Evolutionary conservation across 2,329 filamentous ascomycete species (phyloP), one percentile per base, ranked within the genome.

Genomic region (Daldinia sp.): DNA sequence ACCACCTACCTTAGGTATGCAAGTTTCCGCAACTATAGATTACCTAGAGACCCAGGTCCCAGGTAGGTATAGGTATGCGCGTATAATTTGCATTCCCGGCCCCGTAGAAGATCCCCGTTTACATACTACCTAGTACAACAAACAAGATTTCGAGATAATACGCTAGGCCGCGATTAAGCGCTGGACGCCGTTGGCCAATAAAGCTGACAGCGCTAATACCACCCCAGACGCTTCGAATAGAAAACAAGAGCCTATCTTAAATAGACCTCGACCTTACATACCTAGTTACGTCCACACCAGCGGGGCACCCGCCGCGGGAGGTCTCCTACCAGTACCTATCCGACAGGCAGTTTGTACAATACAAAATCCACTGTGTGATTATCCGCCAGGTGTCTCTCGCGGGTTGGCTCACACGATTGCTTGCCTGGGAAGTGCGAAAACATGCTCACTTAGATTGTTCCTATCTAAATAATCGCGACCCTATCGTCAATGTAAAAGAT

Each of bases 151-250:
- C 4, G 43, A 17, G 21, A 29, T 48, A 48, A n/a, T 13, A 48
- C 39, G 39, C 32, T 27, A 32, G 59, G 27, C 48, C 49, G 19
- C 23, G 27, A 50, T 58, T 66, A 66, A 58, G 64, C 64, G 64
- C 64, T 35, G 52, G 8, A 32, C 52, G 49, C 10, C 51, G 19
- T 8, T 11, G 43, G 39, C 64, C 64, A 66, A 64, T 55, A 21
- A 30, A 66, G 51, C 60, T 3, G 13, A 37, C 21, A 23, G 64
- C 64, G 64, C 64, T 54, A 66, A 58, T 45, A 34, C 48, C 37
- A 48, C 47, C 41, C 55, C 61, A 61, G 60, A 64, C 61, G 50
- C 29, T 15, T 23, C 30, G 30, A n/a, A n/a, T 27, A 49, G 13
- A n/a, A 54, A 19, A 30, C 48, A 54, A 17, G 13, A 49, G 35